Conservation (phyloP, 805 yeast genomes). For the Starmerella asiatica region DNA sequence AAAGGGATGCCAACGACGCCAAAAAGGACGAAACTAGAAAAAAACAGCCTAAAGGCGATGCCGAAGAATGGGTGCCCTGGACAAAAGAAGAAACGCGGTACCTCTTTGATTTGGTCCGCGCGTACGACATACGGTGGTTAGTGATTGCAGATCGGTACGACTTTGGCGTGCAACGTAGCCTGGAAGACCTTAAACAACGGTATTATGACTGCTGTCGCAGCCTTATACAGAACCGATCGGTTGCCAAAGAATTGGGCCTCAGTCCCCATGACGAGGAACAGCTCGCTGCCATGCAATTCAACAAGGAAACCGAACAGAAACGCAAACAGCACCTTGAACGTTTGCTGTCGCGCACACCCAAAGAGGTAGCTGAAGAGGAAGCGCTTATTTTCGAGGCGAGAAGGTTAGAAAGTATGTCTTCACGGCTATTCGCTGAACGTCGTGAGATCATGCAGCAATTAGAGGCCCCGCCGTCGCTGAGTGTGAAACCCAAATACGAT, state of each 20-base stretch:
- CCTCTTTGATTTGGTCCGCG: constrained; percentile 49
- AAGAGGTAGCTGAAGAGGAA: constrained; percentile 96
- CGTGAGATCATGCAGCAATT: constrained; percentile 60
- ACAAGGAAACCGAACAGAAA: constrained; percentile 57
- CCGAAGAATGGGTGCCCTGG: constrained; percentile 37
- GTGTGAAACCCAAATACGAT: constrained; percentile 56
- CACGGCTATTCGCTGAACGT: constrained; percentile 73
- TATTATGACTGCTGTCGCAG: constrained; percentile 57
- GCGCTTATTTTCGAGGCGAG: constrained; percentile 85
- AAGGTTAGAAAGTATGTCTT: constrained; percentile 82
- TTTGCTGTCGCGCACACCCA: constrained; percentile 71
- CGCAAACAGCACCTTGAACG: constrained; percentile 71
- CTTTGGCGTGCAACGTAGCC: constrained; percentile 28
- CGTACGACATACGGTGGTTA: constrained; percentile 55
- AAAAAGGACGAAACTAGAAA: neutral
- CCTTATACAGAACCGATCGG: constrained; percentile 29
- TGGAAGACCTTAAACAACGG: constrained; percentile 75
- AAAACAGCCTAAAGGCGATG: constrained; percentile 26
- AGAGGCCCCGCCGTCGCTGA: constrained; percentile 63
- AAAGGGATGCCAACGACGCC: neutral
- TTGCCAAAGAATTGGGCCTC: constrained; percentile 28
- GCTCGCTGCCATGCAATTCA: constrained; percentile 52
- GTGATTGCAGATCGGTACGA: constrained; percentile 49
- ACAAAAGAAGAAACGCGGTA: constrained; percentile 61
- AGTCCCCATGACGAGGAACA: constrained; percentile 38